Conservation (phyloP, 441 rosid species). For the Erodium texanum region DNA sequence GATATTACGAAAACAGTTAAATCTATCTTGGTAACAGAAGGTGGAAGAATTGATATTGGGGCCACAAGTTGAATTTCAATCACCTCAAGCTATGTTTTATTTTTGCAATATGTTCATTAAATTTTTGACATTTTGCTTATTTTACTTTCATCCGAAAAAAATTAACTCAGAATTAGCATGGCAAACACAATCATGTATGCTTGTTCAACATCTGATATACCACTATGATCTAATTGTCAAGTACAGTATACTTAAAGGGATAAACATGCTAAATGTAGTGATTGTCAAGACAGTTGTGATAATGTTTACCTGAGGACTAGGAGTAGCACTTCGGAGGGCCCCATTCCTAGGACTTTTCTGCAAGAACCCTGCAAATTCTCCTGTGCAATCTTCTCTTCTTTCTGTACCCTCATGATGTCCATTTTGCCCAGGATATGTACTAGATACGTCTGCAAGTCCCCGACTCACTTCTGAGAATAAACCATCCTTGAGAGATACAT, state of each 20-base stretch:
- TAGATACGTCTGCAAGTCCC: conserved; percentile 33
- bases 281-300: neutral
- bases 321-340: conserved; percentile 41
- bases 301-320: conserved; percentile 70
- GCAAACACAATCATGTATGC: neutral
- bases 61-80: neutral
- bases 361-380: conserved; percentile 60
- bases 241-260: neutral
- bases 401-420: conserved; percentile 32
- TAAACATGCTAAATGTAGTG: neutral
- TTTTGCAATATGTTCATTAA: neutral
- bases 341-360: conserved; percentile 38
- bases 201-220: neutral
- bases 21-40: neutral
- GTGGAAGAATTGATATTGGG: neutral
- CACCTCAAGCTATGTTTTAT: neutral
- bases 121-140: neutral
- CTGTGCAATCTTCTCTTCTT: conserved; percentile 28
- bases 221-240: neutral
- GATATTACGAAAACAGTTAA: neutral
- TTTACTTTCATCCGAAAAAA: neutral
- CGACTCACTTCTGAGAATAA: conserved; percentile 42
- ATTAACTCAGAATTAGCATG: neutral
- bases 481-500: conserved; percentile 81
- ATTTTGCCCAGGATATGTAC: conserved; percentile 29